These are phyloP conservation scores for Hirsutella minnesotensis DNA, from an alignment of 2,329 filamentous ascomycete genomes.

Conservation along the genomic window DNA sequence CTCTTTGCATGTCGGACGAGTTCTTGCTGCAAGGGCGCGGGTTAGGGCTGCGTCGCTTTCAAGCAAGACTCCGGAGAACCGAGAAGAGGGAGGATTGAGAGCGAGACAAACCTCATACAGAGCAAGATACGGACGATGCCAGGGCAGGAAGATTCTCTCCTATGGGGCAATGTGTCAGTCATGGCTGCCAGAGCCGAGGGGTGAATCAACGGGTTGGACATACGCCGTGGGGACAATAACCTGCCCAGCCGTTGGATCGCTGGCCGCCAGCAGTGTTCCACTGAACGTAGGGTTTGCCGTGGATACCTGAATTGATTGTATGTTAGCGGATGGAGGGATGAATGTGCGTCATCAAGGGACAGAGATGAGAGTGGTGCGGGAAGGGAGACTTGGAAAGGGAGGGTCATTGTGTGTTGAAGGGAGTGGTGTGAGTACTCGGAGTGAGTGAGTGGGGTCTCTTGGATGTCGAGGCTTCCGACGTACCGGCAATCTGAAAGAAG, in stretches of 20 bases:
- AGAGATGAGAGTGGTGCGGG: too few species aligned
- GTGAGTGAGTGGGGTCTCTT: background rate
- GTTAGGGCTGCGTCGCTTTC: constrained; percentile 2
- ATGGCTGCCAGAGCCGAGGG: background rate
- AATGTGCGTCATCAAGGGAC: constrained; percentile 2
- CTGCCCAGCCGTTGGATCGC: constrained; percentile 18
- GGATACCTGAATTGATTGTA: constrained; percentile 21
- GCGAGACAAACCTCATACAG: constrained; percentile 36
- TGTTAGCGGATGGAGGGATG: background rate
- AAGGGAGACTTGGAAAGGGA: too few species aligned
- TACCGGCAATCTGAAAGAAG: constrained; percentile 38
- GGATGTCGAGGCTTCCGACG: background rate
- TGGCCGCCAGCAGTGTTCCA: constrained; percentile 28
- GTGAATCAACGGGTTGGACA: constrained; percentile 4
- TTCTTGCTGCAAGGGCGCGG: constrained; percentile 30
- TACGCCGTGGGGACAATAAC: constrained; percentile 37
- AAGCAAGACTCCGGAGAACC: too few species aligned
- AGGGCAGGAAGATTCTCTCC: constrained; percentile 38
- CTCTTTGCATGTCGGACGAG: constrained; percentile 32
- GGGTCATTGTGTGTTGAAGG: too few species aligned
- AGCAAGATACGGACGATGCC: constrained; percentile 44
- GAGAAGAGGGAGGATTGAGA: too few species aligned
- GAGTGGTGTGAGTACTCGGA: too few species aligned
- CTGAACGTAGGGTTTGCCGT: constrained; percentile 28
- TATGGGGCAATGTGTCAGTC: constrained; percentile 9